A percentile compares a stretch with the other conserved stretches of the same genome.
phyloP scores from a whole-genome alignment of 2,329 filamentous ascomycete genomes.

The Beauveria pseudobassiana region DNA sequence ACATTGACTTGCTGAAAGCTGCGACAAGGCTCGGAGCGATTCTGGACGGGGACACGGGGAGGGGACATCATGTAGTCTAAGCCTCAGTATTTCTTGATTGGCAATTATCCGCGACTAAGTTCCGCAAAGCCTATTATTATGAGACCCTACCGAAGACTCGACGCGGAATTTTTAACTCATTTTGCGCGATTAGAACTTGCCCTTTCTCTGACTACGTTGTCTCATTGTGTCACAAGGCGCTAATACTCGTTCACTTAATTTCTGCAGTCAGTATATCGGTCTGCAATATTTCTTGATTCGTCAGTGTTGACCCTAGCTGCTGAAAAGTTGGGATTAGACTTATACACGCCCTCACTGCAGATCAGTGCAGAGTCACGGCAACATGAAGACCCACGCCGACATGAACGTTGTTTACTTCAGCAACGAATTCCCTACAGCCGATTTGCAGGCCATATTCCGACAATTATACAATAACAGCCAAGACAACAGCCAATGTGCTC shows the following conservation, averaged over 20 bases:
- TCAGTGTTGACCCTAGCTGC: neutral
- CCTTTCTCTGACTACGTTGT: neutral
- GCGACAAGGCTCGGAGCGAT: neutral
- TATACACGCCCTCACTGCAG: neutral
- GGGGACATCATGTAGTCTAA: neutral
- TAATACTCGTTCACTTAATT: neutral
- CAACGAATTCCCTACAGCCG: slow-evolving; percentile 3
- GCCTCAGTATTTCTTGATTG: neutral
- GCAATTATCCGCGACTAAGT: neutral
- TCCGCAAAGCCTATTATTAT: neutral
- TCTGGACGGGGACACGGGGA: neutral
- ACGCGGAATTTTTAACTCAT: neutral
- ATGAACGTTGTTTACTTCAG: neutral
- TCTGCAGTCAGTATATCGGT: neutral
- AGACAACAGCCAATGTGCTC: neutral
- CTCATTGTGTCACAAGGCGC: neutral
- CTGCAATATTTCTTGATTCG: neutral
- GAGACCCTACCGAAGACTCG: neutral
- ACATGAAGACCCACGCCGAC: neutral
- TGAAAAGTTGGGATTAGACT: neutral
- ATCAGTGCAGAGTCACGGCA: neutral
- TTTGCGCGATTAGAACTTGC: neutral
- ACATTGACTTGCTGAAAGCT: too few species aligned
- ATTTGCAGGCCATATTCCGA: neutral
- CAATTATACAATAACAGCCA: neutral